Conservation (phyloP, 2,329 filamentous ascomycete genomes). For the Lojkania enalia region DNA sequence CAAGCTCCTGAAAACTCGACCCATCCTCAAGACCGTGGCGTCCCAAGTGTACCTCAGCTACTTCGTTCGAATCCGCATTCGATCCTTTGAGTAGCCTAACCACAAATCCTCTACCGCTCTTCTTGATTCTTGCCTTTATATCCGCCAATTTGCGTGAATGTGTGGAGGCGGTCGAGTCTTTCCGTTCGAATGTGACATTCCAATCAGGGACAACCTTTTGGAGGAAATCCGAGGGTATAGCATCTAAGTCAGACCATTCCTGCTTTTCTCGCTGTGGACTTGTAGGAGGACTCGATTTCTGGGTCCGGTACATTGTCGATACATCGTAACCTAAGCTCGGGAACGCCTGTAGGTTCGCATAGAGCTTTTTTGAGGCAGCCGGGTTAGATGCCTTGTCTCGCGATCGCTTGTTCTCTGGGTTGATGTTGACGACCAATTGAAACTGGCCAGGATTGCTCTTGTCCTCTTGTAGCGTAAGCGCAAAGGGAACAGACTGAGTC, state of each 20-base stretch:
- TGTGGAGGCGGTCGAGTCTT: slow-evolving; percentile 28
- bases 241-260: slow-evolving; percentile 34
- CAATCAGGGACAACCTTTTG: slow-evolving; percentile 37
- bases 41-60: slow-evolving; percentile 33
- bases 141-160: slow-evolving; percentile 32
- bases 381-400: slow-evolving; percentile 11
- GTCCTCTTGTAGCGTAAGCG: slow-evolving; percentile 36
- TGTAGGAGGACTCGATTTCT: slow-evolving; percentile 28
- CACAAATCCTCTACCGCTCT: slow-evolving; percentile 38
- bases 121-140: slow-evolving; percentile 39
- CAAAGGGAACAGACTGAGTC: slow-evolving; percentile 31
- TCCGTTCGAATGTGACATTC: slow-evolving; percentile 31
- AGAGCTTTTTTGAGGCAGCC: slow-evolving; percentile 16
- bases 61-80: slow-evolving; percentile 25
- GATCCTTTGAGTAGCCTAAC: slow-evolving; percentile 35
- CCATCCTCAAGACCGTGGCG: slow-evolving; percentile 6
- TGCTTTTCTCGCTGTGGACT: slow-evolving; percentile 30
- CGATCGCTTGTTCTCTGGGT: slow-evolving; percentile 17
- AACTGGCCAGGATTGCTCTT: slow-evolving; percentile 35
- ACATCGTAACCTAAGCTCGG: slow-evolving; percentile 21
- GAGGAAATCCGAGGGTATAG: slow-evolving; percentile 33
- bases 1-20: slow-evolving; percentile 22
- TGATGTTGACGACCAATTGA: slow-evolving; percentile 35
- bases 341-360: slow-evolving; percentile 17
- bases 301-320: slow-evolving; percentile 22